These are phyloP conservation scores for Myriosclerotinia curreyana DNA, from an alignment of 2,329 filamentous ascomycete species.

Conservation along the genomic window DNA sequence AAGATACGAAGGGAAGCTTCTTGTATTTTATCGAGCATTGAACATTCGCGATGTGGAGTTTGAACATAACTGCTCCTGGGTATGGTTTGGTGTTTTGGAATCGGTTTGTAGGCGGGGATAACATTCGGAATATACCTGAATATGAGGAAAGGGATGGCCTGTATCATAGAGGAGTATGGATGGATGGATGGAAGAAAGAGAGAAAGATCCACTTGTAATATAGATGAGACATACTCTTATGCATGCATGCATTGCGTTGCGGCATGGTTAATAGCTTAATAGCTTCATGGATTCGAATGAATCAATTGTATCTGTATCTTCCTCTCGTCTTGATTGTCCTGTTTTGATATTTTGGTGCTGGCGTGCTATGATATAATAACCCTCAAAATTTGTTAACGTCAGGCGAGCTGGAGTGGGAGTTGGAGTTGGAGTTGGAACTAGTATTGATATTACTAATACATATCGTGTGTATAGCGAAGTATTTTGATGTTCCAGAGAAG, in stretches of 20 bases:
- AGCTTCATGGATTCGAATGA: background rate
- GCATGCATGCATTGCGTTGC: background rate
- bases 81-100: slow-evolving; percentile 1
- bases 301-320: background rate
- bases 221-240: background rate
- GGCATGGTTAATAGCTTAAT: background rate
- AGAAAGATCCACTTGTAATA: background rate
- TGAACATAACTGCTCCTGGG: background rate
- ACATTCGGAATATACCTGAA: background rate
- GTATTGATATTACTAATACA: too few species aligned
- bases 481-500: too few species aligned
- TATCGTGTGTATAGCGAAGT: too few species aligned
- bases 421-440: too few species aligned
- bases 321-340: too few species aligned
- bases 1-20: background rate
- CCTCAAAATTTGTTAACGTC: too few species aligned
- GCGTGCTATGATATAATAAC: too few species aligned
- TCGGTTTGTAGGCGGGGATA: background rate
- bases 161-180: slow-evolving; percentile 3
- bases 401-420: too few species aligned
- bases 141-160: background rate
- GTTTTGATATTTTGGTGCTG: too few species aligned
- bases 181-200: background rate
- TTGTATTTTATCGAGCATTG: slow-evolving; percentile 5
- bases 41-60: background rate